A percentile compares a stretch with the other conserved stretches of the same genome.
Conservation (phyloP, 2,329 filamentous ascomycete species). For the Phymatotrichopsis omnivora region DNA sequence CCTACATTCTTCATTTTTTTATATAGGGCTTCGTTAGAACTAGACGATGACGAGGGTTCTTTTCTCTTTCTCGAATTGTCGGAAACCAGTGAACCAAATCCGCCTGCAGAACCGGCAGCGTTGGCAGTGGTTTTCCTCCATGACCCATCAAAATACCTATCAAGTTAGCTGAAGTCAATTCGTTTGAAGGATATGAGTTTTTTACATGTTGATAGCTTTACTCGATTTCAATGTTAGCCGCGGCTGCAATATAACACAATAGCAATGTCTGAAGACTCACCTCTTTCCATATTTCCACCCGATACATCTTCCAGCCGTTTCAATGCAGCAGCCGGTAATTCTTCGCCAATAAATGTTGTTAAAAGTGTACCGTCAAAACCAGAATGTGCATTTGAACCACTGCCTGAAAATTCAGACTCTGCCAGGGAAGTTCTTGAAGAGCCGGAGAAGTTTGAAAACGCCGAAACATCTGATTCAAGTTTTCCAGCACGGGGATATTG, state of each 20-base stretch:
- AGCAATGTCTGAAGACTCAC: slow-evolving; percentile 33
- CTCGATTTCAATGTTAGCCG: slow-evolving; percentile 1
- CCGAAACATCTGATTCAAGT: too few relatives aligned
- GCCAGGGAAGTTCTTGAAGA: too few relatives aligned
- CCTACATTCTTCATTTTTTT: slow-evolving; percentile 27
- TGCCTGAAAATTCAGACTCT: too few relatives aligned
- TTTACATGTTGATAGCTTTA: slow-evolving; percentile 31
- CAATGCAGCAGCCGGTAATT: slow-evolving; percentile 43
- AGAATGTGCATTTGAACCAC: too few relatives aligned
- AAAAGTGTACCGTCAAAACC: slow-evolving; percentile 50
- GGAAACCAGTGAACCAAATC: slow-evolving; percentile 7
- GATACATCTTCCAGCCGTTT: slow-evolving; percentile 46
- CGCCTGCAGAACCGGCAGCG: not conserved
- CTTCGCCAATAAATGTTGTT: slow-evolving; percentile 50
- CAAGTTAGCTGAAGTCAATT: slow-evolving; percentile 36
- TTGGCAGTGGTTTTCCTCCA: slow-evolving; percentile 43
- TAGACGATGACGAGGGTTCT: slow-evolving; percentile 43
- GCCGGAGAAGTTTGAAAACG: too few relatives aligned
- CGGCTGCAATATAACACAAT: not conserved
- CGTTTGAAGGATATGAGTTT: not conserved
- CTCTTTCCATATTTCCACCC: slow-evolving; percentile 49
- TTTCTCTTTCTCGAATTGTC: slow-evolving; percentile 23
- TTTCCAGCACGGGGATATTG: too few relatives aligned
- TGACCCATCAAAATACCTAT: slow-evolving; percentile 61
- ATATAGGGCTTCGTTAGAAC: slow-evolving; percentile 42